Evolutionary conservation across 176 grass and related monocot genomes (phyloP).

Genomic region (Carex littledalei): DNA sequence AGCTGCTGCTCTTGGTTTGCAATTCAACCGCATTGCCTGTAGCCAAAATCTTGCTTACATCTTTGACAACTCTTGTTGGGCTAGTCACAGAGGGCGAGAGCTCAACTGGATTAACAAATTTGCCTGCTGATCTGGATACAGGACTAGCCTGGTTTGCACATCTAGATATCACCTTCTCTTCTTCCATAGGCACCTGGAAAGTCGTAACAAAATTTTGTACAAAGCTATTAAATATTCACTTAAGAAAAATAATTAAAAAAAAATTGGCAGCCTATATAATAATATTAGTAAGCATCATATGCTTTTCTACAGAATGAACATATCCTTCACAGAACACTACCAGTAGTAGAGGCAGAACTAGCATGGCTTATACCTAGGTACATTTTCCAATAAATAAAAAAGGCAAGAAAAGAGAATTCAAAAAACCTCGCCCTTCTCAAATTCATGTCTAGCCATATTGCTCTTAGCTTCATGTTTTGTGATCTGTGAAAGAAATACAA

Average conservation of each 20-base stretch:
- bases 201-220: background rate
- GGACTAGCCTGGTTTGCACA: conserved; percentile 25
- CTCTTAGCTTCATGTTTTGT: background rate
- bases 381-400: background rate
- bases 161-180: conserved; percentile 48
- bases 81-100: conserved; percentile 30
- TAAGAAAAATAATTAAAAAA: background rate
- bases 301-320: background rate
- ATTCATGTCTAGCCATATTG: background rate
- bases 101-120: conserved; percentile 26
- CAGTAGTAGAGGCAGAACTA: background rate
- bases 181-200: conserved; percentile 58
- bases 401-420: background rate
- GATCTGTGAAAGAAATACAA: background rate
- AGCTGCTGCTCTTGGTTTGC: conserved; percentile 43
- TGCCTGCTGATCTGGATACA: conserved; percentile 25
- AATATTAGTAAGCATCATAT: background rate
- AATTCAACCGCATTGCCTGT: conserved; percentile 31
- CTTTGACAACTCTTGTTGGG: conserved; percentile 25
- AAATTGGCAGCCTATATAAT: background rate
- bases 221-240: background rate
- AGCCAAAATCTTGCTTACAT: conserved; percentile 18
- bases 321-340: background rate
- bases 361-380: background rate
- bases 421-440: background rate